Percentiles rank a stretch among this genome's conserved stretches.
Conservation (phyloP, 2,329 filamentous ascomycete species). For the Fusarium sp. region DNA sequence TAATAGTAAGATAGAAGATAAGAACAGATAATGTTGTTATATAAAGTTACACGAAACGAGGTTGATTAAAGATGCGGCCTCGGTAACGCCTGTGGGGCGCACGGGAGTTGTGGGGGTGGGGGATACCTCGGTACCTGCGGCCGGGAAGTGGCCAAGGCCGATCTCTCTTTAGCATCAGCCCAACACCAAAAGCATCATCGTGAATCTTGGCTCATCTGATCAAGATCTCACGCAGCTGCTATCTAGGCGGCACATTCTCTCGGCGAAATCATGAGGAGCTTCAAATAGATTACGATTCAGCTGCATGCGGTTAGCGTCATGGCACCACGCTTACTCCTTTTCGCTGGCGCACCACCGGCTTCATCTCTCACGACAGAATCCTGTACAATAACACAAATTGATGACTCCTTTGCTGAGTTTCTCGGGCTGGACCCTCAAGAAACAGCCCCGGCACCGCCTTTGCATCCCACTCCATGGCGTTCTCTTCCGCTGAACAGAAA, state of each 20-base stretch:
- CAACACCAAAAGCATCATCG: not conserved
- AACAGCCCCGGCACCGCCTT: slow-evolving; percentile 36
- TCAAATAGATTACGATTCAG: not conserved
- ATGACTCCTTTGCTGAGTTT: slow-evolving; percentile 45
- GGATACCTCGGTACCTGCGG: slow-evolving; percentile 40
- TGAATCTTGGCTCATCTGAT: slow-evolving; percentile 12
- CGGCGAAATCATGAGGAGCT: slow-evolving; percentile 5
- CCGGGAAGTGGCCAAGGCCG: slow-evolving; percentile 30
- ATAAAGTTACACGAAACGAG: slow-evolving; percentile 11
- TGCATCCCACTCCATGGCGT: slow-evolving; percentile 64
- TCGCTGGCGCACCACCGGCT: slow-evolving; percentile 53
- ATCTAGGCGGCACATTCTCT: not conserved
- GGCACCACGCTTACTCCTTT: slow-evolving; percentile 53
- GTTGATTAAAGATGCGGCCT: slow-evolving; percentile 26
- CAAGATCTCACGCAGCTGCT: not conserved
- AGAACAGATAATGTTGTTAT: not conserved
- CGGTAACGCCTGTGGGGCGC: slow-evolving; percentile 28
- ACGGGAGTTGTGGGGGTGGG: slow-evolving; percentile 35
- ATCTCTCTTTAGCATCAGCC: slow-evolving; percentile 12
- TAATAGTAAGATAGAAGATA: not conserved
- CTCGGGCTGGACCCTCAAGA: slow-evolving; percentile 33
- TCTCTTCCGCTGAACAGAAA: slow-evolving; percentile 62
- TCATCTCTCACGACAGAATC: slow-evolving; percentile 46
- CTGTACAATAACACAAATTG: slow-evolving; percentile 49
- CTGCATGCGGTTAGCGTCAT: slow-evolving; percentile 26